Percentiles rank a stretch among this genome's conserved stretches.
phyloP scores from a whole-genome alignment of 2,329 filamentous ascomycete species.

The Truncatella angustata region DNA sequence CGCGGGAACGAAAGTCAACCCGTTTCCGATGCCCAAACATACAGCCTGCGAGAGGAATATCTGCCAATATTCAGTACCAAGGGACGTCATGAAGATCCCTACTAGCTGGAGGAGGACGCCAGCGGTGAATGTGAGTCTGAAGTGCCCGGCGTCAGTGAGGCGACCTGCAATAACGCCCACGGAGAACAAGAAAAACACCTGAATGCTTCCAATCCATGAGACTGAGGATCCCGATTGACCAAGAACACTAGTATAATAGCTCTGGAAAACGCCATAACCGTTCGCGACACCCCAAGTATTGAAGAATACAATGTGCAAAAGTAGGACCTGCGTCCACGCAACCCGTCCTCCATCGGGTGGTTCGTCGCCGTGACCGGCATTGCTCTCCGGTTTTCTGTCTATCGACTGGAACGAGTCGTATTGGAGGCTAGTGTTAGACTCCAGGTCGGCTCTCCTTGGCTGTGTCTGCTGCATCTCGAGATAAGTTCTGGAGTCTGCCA shows the following conservation, averaged over 20 bases:
- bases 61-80: slow-evolving; percentile 49
- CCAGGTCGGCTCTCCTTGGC: not conserved
- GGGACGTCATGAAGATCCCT: slow-evolving; percentile 51
- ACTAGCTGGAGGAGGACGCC: slow-evolving; percentile 47
- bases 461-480: not conserved
- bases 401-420: not conserved
- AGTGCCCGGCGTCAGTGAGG: slow-evolving; percentile 49
- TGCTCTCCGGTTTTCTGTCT: not conserved
- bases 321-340: slow-evolving; percentile 43
- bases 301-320: slow-evolving; percentile 43
- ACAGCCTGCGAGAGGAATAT: slow-evolving; percentile 50
- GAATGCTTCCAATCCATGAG: slow-evolving; percentile 51
- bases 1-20: slow-evolving; percentile 21
- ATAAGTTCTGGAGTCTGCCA: too few species aligned
- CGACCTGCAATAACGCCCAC: slow-evolving; percentile 48
- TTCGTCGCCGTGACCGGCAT: not conserved
- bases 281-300: slow-evolving; percentile 41
- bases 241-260: slow-evolving; percentile 42
- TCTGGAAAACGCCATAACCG: slow-evolving; percentile 50
- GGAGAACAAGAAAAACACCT: slow-evolving; percentile 49
- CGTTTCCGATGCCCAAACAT: slow-evolving; percentile 41
- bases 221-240: slow-evolving; percentile 40
- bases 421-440: not conserved
- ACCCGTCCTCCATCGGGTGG: slow-evolving; percentile 24
- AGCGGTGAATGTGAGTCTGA: slow-evolving; percentile 38